Conservation (phyloP, 106 monocot genomes). For the Dioscorea alata region DNA sequence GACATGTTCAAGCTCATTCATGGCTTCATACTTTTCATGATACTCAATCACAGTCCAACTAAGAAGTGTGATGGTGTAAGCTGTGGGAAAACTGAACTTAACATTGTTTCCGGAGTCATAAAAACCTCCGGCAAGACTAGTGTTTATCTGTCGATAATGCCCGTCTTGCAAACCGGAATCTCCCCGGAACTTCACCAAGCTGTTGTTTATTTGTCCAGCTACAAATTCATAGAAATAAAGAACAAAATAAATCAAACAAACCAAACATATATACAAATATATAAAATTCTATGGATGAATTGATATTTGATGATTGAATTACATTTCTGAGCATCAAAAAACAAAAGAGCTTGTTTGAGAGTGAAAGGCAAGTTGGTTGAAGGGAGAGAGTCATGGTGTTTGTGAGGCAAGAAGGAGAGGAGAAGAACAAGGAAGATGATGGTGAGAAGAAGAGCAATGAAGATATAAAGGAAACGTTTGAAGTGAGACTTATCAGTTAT, state of each 20-base stretch:
- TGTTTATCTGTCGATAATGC: background rate
- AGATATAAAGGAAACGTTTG: constrained; percentile 20
- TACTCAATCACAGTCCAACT: constrained; percentile 44
- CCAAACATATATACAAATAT: background rate
- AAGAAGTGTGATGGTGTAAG: constrained; percentile 27
- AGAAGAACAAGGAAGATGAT: background rate
- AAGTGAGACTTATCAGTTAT: constrained; percentile 14
- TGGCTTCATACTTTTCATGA: constrained; percentile 13
- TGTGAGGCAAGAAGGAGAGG: constrained; percentile 3
- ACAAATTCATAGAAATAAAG: constrained; percentile 1
- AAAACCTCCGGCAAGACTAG: constrained; percentile 29
- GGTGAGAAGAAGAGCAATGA: background rate
- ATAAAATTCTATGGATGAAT: too few relatives aligned
- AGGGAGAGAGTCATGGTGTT: background rate
- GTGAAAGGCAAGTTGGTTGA: constrained; percentile 8
- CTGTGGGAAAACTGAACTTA: constrained; percentile 38
- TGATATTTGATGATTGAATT: background rate
- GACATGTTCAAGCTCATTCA: constrained; percentile 32
- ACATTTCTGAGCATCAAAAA: constrained; percentile 55
- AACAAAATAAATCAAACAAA: background rate
- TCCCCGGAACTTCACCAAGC: constrained; percentile 22
- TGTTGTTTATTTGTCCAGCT: constrained; percentile 32
- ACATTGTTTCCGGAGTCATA: constrained; percentile 49
- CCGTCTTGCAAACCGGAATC: constrained; percentile 31
- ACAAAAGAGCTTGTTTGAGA: constrained; percentile 16